Base-by-base conservation (phyloP, 1,284 basidiomycete species). In the Sporisorium scitamineum region DNA sequence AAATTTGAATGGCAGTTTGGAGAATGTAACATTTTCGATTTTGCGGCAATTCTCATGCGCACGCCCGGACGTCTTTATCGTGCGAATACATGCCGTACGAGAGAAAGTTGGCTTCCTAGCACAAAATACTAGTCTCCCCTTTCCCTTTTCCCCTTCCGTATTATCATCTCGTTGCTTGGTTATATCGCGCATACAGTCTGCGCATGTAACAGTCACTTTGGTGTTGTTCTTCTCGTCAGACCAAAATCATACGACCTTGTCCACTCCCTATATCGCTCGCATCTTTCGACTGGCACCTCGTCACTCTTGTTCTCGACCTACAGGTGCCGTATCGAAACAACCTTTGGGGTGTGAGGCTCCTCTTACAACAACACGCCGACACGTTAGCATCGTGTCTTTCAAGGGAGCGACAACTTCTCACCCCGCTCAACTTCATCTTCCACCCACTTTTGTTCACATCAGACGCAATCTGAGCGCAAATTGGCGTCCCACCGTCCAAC, bases 241-340 rank as follows among this genome's bases (percentile, higher is more conserved):
- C 18, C 32, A 37, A 39, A 53, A 53, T 53, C 55, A 31, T 57
- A 57, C 55, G 55, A 57, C 55, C 55, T 39, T 57, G 29, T 27
- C n/a, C 13, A 51, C 2, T 22, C 22, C 29, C 14, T 50, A 14
- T 31, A 24, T 10, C n/a, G 20, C 6, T 20, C 50, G 22, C 31
- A 5, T 2, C 37, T n/a, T 48, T 29, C 41, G 47, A 48, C 26
- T 9, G n/a, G n/a, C n/a, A n/a, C n/a, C n/a, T 18, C 13, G 6
- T 29, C 16, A 13, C 34, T 37, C 13, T 37, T 14, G n/a, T n/a
- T n/a, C n/a, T n/a, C n/a, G n/a, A n/a, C n/a, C n/a, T n/a, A n/a
- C n/a, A n/a, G n/a, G n/a, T n/a, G n/a, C n/a, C n/a, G n/a, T n/a
- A n/a, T n/a, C n/a, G n/a, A n/a, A n/a, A n/a, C n/a, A n/a, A n/a